These are phyloP conservation scores for Trichosporon asahii DNA, from an alignment of 1,284 basidiomycete genomes.

Conservation along the genomic window DNA sequence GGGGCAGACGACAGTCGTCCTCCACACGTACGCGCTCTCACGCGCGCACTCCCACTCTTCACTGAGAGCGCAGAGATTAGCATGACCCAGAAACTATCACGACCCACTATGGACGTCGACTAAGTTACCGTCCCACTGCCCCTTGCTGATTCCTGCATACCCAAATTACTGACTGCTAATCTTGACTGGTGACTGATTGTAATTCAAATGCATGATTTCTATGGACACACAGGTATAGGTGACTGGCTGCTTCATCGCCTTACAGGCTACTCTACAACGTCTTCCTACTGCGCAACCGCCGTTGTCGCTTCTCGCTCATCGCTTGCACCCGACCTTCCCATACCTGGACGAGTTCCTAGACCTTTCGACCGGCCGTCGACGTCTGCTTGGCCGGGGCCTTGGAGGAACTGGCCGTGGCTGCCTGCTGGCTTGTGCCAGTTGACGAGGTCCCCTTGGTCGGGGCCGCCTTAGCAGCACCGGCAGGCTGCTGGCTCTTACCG, in stretches of 20 bases:
- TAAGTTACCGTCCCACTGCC: conserved; percentile 1
- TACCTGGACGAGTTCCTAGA: conserved; percentile 10
- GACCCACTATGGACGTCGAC: conserved; percentile 2
- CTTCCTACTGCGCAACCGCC: not conserved
- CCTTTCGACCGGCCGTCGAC: not conserved
- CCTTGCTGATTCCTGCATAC: conserved; percentile 1
- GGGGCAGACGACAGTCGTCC: not conserved
- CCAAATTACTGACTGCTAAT: not conserved
- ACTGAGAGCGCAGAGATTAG: not conserved
- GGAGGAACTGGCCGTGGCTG: not conserved
- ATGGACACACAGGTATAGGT: conserved; percentile 5
- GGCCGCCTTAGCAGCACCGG: not conserved
- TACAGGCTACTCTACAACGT: not conserved
- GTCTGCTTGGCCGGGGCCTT: not conserved
- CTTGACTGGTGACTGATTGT: not conserved
- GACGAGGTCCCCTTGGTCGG: not conserved
- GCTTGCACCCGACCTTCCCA: not conserved
- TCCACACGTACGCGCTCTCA: not conserved
- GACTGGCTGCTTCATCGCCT: not conserved
- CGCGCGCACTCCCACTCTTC: not conserved
- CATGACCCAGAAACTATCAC: conserved; percentile 3
- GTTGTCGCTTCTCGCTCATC: conserved; percentile 1
- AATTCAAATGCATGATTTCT: not conserved
- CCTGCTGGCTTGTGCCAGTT: not conserved
- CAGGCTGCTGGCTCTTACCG: conserved; percentile 12